phyloP scores from a whole-genome alignment of 1,139 yeast genomes.

The Debaryomyces nepalensis region DNA sequence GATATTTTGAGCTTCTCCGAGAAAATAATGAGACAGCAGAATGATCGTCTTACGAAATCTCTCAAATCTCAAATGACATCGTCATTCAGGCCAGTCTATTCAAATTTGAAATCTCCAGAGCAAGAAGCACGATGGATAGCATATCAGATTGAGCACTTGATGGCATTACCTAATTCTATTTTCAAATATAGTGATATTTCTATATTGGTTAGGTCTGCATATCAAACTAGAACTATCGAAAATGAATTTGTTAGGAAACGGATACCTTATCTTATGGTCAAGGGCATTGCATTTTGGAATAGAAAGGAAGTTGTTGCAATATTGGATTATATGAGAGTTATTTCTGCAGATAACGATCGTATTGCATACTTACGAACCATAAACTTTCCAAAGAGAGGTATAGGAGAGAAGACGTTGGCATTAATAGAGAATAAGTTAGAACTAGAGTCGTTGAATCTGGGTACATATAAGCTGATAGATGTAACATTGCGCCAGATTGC shows the following conservation, averaged over 20 bases:
- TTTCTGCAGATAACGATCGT: conserved; percentile 60
- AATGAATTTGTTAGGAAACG: conserved; percentile 55
- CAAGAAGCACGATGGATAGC: conserved; percentile 66
- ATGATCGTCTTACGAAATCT: conserved; percentile 44
- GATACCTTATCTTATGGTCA: conserved; percentile 68
- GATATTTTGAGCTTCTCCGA: conserved; percentile 71
- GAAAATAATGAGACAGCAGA: conserved; percentile 65
- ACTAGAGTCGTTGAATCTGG: conserved; percentile 1
- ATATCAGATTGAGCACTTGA: conserved; percentile 54
- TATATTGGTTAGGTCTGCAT: conserved; percentile 67
- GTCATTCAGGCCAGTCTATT: conserved; percentile 54
- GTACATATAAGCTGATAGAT: conserved; percentile 11
- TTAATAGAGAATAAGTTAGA: conserved; percentile 13
- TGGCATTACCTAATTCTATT: conserved; percentile 38
- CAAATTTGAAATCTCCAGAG: conserved; percentile 40
- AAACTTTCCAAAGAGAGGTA: conserved; percentile 65
- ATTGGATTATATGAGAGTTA: conserved; percentile 65
- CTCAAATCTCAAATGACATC: conserved; percentile 50
- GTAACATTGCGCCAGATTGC: conserved; percentile 13
- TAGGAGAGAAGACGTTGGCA: conserved; percentile 64
- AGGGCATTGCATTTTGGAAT: conserved; percentile 84
- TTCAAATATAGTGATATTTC: conserved; percentile 65
- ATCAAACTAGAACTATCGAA: conserved; percentile 64
- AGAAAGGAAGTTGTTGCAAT: conserved; percentile 67
- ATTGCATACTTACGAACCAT: conserved; percentile 63